phyloP scores from a whole-genome alignment of 164 flowering plant species.

The Macadamia tetraphylla region DNA sequence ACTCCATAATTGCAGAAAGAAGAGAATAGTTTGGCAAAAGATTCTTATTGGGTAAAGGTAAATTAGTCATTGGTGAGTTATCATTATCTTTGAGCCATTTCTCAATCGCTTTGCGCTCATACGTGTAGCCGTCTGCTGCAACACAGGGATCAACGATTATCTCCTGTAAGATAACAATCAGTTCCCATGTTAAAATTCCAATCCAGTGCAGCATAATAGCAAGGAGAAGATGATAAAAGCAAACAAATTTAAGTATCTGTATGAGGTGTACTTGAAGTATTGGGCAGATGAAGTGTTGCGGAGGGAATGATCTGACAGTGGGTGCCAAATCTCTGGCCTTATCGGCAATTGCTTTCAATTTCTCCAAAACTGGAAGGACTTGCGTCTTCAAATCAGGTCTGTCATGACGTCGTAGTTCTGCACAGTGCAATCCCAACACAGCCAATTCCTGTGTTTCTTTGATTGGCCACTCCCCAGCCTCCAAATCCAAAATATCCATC shows the following conservation, averaged over 20 bases:
- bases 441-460: conserved; percentile 67
- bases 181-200: background rate
- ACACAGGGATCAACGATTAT: conserved; percentile 81
- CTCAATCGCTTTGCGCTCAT: conserved; percentile 71
- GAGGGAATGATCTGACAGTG: conserved; percentile 27
- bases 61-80: conserved; percentile 65
- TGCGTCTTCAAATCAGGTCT: conserved; percentile 61
- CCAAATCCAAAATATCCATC: conserved; percentile 44
- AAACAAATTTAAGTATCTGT: too few species aligned
- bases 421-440: conserved; percentile 51
- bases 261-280: conserved; percentile 51
- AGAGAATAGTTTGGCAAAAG: conserved; percentile 62
- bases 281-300: conserved; percentile 76
- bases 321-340: conserved; percentile 26
- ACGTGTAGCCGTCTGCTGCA: conserved; percentile 86
- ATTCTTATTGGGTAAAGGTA: conserved; percentile 48
- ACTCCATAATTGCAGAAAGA: conserved; percentile 67
- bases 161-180: conserved; percentile 40
- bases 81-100: conserved; percentile 56
- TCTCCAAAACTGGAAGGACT: conserved; percentile 64
- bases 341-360: conserved; percentile 45
- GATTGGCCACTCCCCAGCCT: conserved; percentile 75
- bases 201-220: background rate
- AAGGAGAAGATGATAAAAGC: too few species aligned
- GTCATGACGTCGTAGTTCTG: conserved; percentile 57